These are phyloP conservation scores for Saccharomycopsis guyanensis DNA, from an alignment of 805 yeast species.

Conservation along the genomic window DNA sequence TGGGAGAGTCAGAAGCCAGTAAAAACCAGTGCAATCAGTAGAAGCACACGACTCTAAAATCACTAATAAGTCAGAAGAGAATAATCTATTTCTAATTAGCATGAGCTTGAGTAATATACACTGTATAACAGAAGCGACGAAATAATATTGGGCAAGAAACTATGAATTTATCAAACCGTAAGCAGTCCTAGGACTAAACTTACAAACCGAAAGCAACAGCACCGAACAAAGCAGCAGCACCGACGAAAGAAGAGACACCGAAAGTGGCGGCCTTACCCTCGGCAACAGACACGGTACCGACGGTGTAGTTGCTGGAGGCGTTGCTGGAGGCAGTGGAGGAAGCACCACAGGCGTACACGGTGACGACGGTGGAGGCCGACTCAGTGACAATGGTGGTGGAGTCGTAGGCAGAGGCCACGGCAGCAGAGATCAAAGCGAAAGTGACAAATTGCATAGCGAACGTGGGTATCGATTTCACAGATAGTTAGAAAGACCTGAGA, in stretches of 20 bases:
- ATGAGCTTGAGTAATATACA: too few species aligned
- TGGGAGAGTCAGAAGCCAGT: too few species aligned
- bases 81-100: too few species aligned
- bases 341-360: constrained; percentile 20
- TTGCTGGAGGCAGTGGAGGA: constrained; percentile 11
- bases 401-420: constrained; percentile 15
- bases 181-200: too few species aligned
- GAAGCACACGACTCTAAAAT: too few species aligned
- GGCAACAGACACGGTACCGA: constrained; percentile 25
- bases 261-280: constrained; percentile 26
- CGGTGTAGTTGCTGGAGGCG: constrained; percentile 19
- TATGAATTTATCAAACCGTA: too few species aligned
- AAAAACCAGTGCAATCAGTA: too few species aligned
- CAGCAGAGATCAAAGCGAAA: constrained; percentile 23
- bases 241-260: constrained; percentile 24
- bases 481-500: too few species aligned
- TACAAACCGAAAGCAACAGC: constrained; percentile 27
- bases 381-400: constrained; percentile 4
- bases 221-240: constrained; percentile 28
- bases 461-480: neutral
- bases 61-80: too few species aligned
- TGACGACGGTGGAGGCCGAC: neutral
- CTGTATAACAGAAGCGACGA: too few species aligned
- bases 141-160: too few species aligned
- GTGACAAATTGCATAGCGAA: constrained; percentile 21